phyloP scores from a whole-genome alignment of 2,329 filamentous ascomycete genomes.

The Cercospora sesami region DNA sequence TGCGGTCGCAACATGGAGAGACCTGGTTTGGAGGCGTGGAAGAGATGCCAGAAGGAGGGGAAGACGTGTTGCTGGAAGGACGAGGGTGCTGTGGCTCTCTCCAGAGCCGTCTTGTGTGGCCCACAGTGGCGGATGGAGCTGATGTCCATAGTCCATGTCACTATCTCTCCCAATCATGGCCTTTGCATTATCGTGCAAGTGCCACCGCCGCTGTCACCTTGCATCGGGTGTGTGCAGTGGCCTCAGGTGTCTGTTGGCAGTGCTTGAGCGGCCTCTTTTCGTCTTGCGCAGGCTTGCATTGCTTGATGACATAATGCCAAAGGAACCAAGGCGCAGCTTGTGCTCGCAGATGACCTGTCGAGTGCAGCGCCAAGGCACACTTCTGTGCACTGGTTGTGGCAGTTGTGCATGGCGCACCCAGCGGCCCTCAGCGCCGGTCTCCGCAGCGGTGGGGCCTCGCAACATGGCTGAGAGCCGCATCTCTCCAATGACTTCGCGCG shows the following conservation, averaged over 20 bases:
- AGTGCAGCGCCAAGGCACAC: not conserved
- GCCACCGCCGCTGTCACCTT: not conserved
- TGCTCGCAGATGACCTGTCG: not conserved
- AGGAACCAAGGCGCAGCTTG: not conserved
- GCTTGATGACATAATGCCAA: not conserved
- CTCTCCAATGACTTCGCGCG: not conserved
- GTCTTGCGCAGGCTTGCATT: not conserved
- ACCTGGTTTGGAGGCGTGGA: not conserved
- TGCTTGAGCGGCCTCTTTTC: not conserved
- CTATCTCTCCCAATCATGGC: not conserved
- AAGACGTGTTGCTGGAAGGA: not conserved
- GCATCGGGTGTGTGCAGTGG: not conserved
- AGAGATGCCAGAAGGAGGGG: not conserved
- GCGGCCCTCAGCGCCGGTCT: not conserved
- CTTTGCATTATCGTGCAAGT: not conserved
- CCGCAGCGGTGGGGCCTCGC: too few species aligned
- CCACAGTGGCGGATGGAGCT: not conserved
- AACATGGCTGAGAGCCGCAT: not conserved
- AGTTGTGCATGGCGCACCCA: not conserved
- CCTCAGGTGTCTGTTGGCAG: not conserved
- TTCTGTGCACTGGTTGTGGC: not conserved
- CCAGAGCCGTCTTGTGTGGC: too few species aligned
- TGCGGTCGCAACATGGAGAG: not conserved
- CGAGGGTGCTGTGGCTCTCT: not conserved
- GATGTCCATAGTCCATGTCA: not conserved